These are phyloP conservation scores for Epichloe gansuensis DNA, from an alignment of 2,329 filamentous ascomycete species.

Conservation along the genomic window DNA sequence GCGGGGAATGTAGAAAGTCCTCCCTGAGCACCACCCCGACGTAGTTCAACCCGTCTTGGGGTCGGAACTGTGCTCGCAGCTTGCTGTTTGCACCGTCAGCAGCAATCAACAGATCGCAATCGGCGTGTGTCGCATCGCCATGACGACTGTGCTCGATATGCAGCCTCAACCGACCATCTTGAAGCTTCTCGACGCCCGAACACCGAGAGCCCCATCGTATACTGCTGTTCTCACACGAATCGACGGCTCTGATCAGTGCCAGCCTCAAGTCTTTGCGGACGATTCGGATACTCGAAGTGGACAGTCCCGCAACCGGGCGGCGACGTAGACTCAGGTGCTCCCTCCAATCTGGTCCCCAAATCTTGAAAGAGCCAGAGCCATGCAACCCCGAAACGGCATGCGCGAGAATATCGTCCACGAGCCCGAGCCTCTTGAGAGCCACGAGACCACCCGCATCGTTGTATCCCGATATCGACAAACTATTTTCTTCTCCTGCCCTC, in stretches of 20 bases:
- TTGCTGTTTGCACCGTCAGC: conserved; percentile 29
- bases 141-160: conserved; percentile 1
- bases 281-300: conserved; percentile 9
- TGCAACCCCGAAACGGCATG: conserved; percentile 20
- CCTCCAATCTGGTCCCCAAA: conserved; percentile 28
- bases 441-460: conserved; percentile 23
- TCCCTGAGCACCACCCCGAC: conserved; percentile 22
- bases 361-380: conserved; percentile 22
- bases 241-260: not conserved
- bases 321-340: conserved; percentile 20
- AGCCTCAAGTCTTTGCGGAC: not conserved
- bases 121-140: not conserved
- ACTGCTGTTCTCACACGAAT: conserved; percentile 1
- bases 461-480: conserved; percentile 26
- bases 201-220: not conserved
- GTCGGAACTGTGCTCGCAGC: conserved; percentile 22
- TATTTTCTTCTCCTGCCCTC: conserved; percentile 24
- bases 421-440: conserved; percentile 25
- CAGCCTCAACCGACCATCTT: not conserved
- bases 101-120: conserved; percentile 27
- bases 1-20: conserved; percentile 21
- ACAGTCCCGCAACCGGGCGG: conserved; percentile 21
- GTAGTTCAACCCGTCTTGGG: conserved; percentile 22
- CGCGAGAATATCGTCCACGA: conserved; percentile 22
- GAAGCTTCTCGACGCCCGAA: not conserved